Percentiles rank a stretch among this genome's conserved stretches.
phyloP scores from a whole-genome alignment of 768 basidiomycete genomes.

The Lentinula sp. region DNA sequence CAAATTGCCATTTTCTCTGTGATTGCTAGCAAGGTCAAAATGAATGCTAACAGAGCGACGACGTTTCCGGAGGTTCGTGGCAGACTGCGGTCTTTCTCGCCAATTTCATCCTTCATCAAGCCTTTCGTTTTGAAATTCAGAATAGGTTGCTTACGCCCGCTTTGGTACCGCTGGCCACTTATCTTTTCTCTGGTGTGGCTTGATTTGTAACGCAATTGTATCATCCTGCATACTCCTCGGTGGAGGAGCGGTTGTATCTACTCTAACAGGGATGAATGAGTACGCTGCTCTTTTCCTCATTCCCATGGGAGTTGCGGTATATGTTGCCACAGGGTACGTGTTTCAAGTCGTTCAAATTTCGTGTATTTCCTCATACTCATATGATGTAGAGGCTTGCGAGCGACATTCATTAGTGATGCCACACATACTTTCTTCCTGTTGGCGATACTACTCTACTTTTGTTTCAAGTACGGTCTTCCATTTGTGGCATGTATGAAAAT shows the following conservation, averaged over 20 bases:
- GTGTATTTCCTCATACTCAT: neutral
- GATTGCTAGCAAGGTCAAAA: slow-evolving; percentile 26
- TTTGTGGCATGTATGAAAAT: neutral
- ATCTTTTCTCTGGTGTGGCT: slow-evolving; percentile 19
- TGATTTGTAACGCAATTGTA: slow-evolving; percentile 16
- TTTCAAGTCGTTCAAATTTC: slow-evolving; percentile 9
- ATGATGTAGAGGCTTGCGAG: neutral
- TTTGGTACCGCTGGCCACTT: slow-evolving; percentile 18
- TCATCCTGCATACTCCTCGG: slow-evolving; percentile 11
- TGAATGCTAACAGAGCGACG: slow-evolving; percentile 23
- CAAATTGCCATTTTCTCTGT: slow-evolving; percentile 25
- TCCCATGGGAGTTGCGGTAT: slow-evolving; percentile 21
- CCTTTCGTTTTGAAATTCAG: neutral
- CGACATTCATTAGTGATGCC: slow-evolving; percentile 12
- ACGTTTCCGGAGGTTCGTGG: slow-evolving; percentile 25
- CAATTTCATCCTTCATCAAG: neutral
- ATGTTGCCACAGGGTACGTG: slow-evolving; percentile 15
- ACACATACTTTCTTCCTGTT: slow-evolving; percentile 28
- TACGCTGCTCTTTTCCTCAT: slow-evolving; percentile 25
- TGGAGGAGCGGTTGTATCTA: slow-evolving; percentile 22
- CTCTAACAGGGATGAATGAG: slow-evolving; percentile 25
- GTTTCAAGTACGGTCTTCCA: slow-evolving; percentile 10
- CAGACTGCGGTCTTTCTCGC: neutral
- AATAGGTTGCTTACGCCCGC: slow-evolving; percentile 14
- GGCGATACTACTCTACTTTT: slow-evolving; percentile 18